Percentiles rank a stretch among this genome's conserved stretches.
phyloP scores from a whole-genome alignment of 2,329 filamentous ascomycete genomes.

The Claviceps lovelessii region DNA sequence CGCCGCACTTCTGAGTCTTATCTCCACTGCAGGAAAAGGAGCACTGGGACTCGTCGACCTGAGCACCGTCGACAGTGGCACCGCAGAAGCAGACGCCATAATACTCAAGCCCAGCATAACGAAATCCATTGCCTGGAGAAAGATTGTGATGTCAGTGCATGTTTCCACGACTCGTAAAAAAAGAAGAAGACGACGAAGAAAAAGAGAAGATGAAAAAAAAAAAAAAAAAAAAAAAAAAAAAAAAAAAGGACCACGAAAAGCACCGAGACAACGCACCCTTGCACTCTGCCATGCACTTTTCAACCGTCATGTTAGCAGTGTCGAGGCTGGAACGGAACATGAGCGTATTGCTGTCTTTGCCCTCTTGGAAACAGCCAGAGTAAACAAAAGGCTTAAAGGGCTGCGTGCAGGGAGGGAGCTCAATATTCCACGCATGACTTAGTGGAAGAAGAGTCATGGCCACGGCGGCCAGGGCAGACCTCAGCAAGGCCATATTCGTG shows the following conservation, averaged over 20 bases:
- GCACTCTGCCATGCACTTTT: constrained; percentile 33
- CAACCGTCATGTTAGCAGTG: constrained; percentile 29
- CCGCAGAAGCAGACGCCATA: constrained; percentile 40
- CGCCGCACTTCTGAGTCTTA: constrained; percentile 31
- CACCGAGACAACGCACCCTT: constrained; percentile 23
- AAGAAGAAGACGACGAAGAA: not conserved
- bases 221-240: not conserved
- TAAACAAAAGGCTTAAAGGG: constrained; percentile 33
- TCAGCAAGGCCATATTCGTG: constrained; percentile 5
- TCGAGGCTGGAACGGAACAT: constrained; percentile 26
- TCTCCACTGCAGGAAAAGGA: constrained; percentile 39
- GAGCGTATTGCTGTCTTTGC: constrained; percentile 20
- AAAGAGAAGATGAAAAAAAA: not conserved
- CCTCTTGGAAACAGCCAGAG: constrained; percentile 33
- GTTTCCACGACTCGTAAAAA: not conserved
- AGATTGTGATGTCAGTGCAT: not conserved
- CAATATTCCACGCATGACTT: constrained; percentile 25
- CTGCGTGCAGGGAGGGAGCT: constrained; percentile 30
- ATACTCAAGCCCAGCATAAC: constrained; percentile 36
- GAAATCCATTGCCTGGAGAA: constrained; percentile 29
- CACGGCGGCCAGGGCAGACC: constrained; percentile 16
- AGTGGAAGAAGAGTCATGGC: constrained; percentile 21
- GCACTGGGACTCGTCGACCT: constrained; percentile 38
- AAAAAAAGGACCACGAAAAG: not conserved
- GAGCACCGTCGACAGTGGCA: constrained; percentile 36